Evolutionary conservation across 495 filamentous ascomycete species (phyloP).

Genomic region (Neurospora sp.): DNA sequence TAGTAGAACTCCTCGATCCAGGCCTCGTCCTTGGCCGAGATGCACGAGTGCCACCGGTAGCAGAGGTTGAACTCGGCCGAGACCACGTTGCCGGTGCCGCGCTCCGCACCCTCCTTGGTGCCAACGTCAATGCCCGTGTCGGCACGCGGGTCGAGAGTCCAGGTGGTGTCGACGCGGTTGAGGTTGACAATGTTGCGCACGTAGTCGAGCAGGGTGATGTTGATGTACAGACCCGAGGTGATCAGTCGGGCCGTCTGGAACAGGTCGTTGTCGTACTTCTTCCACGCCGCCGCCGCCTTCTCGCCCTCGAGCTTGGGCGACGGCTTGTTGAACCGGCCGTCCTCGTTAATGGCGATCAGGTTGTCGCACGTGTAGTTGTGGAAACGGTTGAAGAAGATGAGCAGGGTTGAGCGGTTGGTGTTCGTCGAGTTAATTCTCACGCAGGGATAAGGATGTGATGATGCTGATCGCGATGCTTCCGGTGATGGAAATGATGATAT

Average conservation of each 20-base stretch:
- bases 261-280: conserved; percentile 69
- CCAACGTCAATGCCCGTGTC: conserved; percentile 45
- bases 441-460: too few species aligned
- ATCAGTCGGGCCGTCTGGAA: conserved; percentile 76
- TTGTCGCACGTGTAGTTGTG: conserved; percentile 72
- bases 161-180: conserved; percentile 65
- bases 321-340: conserved; percentile 57
- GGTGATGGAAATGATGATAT: too few species aligned
- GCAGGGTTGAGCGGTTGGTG: too few species aligned
- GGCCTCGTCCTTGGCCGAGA: conserved; percentile 59
- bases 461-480: too few species aligned
- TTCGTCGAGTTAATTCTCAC: too few species aligned
- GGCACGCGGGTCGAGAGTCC: conserved; percentile 67
- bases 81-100: conserved; percentile 63
- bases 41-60: conserved; percentile 73
- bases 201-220: conserved; percentile 75
- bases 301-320: conserved; percentile 36
- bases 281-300: conserved; percentile 47
- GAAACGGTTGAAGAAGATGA: conserved; percentile 71
- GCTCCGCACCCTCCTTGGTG: conserved; percentile 41
- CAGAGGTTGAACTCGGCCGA: conserved; percentile 62
- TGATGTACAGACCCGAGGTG: conserved; percentile 75
- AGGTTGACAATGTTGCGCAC: conserved; percentile 76
- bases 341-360: conserved; percentile 60
- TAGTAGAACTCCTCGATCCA: conserved; percentile 62